Base-by-base conservation (phyloP, 2,329 filamentous ascomycete genomes). In the Furcasterigmium sp. region DNA sequence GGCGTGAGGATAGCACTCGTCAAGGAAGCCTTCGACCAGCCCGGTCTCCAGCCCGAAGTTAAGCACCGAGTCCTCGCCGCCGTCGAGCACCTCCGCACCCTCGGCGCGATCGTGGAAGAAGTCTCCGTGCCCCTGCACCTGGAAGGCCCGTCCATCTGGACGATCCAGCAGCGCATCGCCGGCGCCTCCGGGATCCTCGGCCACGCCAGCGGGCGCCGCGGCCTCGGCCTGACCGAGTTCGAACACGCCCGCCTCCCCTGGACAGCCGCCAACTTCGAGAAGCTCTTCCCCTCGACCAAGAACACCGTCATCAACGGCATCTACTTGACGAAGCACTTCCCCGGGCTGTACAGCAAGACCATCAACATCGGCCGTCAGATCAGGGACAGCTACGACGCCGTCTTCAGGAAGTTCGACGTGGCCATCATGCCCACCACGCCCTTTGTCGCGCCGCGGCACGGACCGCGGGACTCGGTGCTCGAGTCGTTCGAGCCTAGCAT, bases 261-360 rank as follows among this genome's bases (percentile, higher is more conserved):
- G 63, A 68, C 62, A 1, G 60, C 68, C 19, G 59, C 67, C 7
- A 70, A 67, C 41, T 80, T 76, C 54, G 64, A 75, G 30, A 68
- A 72, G 28, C 63, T 74, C 2, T 76, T 75, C 51, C 69, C 64
- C 13, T 69, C 71, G 0, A 77, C 74, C 0, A 77, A 76, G 47
- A 78, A 78, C 49, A 74, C 73, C 4, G 68, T 75, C 37, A 66
- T 77, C 38, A 75, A 76, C 39, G 74, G 73, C 1, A 51, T 71
- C 0, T 76, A 76, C 40, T 61, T 73, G 0, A 51, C 59, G 28
- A 56, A 69, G 9, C 53, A 57, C 3, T 72, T 74, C 44, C 74
- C 71, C 0, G 57, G 63, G 2, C 54, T 76, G 0, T 69, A 73
- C 32, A 64, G 63, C n/a, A 73, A 74, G 50, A 62, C 70, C 0